Percentiles rank a stretch among this genome's conserved stretches.
phyloP scores from a whole-genome alignment of 2,329 filamentous ascomycete species.

The Diaporthe aspalathi region DNA sequence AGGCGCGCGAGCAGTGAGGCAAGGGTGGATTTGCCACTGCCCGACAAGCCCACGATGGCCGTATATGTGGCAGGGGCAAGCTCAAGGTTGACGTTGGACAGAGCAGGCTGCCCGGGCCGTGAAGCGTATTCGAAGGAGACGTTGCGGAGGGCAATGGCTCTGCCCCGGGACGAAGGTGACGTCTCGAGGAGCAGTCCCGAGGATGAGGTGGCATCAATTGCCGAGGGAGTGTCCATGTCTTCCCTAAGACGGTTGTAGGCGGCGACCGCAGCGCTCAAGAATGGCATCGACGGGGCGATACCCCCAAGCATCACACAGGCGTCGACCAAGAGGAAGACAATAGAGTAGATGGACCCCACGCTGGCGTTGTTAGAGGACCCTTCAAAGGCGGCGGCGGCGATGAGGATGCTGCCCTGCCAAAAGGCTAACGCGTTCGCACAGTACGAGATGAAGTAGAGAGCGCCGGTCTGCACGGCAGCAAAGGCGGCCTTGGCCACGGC shows the following conservation, averaged over 20 bases:
- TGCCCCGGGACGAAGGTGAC: neutral
- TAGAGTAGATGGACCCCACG: neutral
- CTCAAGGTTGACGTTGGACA: neutral
- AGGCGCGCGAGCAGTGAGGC: neutral
- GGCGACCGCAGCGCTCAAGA: constrained; percentile 1
- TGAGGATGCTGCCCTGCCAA: constrained; percentile 6
- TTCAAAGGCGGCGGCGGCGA: neutral
- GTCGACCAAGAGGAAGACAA: neutral
- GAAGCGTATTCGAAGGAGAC: constrained; percentile 6
- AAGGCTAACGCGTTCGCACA: constrained; percentile 6
- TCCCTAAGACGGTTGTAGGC: neutral
- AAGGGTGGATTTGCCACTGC: neutral
- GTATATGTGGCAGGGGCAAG: neutral
- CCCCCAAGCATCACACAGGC: constrained; percentile 4
- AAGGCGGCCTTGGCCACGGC: neutral
- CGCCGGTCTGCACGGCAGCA: neutral
- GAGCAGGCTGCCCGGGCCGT: neutral
- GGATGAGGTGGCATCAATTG: neutral
- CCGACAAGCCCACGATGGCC: neutral
- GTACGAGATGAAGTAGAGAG: constrained; percentile 4
- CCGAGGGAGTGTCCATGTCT: constrained; percentile 4
- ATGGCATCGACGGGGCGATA: constrained; percentile 5
- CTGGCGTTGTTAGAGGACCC: neutral
- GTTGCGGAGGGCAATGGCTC: neutral
- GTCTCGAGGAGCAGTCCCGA: neutral